Conservation (phyloP, 768 basidiomycete genomes). For the Russula vinacea region DNA sequence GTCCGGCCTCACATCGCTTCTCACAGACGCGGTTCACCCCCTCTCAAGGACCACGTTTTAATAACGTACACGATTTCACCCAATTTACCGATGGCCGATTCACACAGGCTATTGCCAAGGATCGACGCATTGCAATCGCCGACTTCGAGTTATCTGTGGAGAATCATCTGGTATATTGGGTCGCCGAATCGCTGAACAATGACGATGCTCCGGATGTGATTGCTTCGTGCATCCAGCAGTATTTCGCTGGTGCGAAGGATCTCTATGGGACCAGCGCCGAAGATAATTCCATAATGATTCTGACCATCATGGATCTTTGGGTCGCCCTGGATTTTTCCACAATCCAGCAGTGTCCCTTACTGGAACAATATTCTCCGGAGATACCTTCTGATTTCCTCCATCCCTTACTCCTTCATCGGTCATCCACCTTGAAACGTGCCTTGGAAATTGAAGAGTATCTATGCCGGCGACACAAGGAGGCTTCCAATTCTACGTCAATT, state of each 20-base stretch:
- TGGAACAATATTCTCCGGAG: slow-evolving; percentile 47
- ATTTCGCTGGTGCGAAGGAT: slow-evolving; percentile 1
- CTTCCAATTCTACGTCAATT: neutral
- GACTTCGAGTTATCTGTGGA: slow-evolving; percentile 22
- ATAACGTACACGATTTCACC: neutral
- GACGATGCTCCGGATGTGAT: slow-evolving; percentile 5
- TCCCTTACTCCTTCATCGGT: slow-evolving; percentile 41
- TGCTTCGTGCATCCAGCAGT: slow-evolving; percentile 20
- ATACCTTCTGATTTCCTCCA: slow-evolving; percentile 42
- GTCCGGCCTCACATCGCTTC: neutral
- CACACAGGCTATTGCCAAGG: neutral
- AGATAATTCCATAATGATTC: slow-evolving; percentile 41
- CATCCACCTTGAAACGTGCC: slow-evolving; percentile 8
- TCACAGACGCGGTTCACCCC: neutral
- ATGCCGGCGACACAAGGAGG: neutral
- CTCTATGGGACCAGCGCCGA: slow-evolving; percentile 23
- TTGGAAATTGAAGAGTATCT: slow-evolving; percentile 22
- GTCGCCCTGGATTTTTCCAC: slow-evolving; percentile 44
- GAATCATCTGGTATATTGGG: slow-evolving; percentile 8
- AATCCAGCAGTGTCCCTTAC: slow-evolving; percentile 39
- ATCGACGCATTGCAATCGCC: slow-evolving; percentile 7
- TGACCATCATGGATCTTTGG: slow-evolving; percentile 50
- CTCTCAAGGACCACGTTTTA: neutral
- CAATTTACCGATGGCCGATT: slow-evolving; percentile 4
- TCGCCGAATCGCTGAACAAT: neutral